Evolutionary conservation across 139 green algal genomes (phyloP).

Genomic region (Desmodesmus armatus): DNA sequence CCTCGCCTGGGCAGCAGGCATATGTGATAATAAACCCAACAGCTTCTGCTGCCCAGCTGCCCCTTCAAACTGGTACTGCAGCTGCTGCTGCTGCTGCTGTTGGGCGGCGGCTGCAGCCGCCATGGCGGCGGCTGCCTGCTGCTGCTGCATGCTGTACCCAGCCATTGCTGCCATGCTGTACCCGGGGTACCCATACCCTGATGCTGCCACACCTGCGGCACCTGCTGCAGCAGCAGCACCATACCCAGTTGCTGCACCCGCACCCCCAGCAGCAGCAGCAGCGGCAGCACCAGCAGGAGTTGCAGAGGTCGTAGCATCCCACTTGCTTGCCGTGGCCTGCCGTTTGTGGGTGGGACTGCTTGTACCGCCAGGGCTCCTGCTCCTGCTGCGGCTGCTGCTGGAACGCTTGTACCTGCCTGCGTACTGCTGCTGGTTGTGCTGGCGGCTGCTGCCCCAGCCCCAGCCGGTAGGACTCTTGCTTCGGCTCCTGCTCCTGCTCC

Average conservation of each 20-base stretch:
- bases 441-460: not conserved
- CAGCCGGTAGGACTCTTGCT: not conserved
- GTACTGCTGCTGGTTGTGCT: not conserved
- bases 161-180: no score
- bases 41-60: not conserved
- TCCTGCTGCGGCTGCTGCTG: conserved; percentile 30
- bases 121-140: not conserved
- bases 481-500: conserved; percentile 8
- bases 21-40: not conserved
- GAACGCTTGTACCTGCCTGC: not conserved
- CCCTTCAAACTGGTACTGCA: not conserved
- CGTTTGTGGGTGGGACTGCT: no score
- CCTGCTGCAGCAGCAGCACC: not conserved
- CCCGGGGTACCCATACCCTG: no score
- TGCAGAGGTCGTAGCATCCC: no score
- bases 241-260: conserved; percentile 4
- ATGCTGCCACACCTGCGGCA: not conserved
- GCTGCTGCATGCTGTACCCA: not conserved
- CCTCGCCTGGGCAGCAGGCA: conserved; percentile 3
- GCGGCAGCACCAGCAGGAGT: not conserved
- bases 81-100: not conserved
- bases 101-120: not conserved
- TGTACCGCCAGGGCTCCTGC: not conserved
- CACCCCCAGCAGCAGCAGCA: not conserved
- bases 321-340: no score